phyloP scores from a whole-genome alignment of 352 stramenopile species.

The Halophytophthora polymorphica region DNA sequence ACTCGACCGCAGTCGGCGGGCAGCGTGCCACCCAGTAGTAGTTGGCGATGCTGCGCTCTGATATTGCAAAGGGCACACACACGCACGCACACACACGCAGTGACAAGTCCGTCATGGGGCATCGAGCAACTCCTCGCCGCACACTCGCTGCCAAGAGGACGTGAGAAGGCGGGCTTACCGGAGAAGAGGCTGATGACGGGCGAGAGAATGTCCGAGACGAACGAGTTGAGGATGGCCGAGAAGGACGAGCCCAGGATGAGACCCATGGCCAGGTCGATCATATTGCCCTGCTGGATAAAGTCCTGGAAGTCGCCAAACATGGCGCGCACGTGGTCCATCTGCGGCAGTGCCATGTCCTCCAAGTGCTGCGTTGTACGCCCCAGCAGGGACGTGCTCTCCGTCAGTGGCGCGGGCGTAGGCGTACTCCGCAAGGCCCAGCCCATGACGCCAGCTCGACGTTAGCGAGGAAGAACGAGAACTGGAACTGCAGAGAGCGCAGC shows the following conservation, averaged over 20 bases:
- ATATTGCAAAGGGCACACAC: no score
- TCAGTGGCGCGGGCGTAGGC: neutral
- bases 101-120: neutral
- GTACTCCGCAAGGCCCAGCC: no score
- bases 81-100: neutral
- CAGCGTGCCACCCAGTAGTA: constrained; percentile 59
- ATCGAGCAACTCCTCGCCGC: neutral
- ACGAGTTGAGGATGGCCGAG: constrained; percentile 68
- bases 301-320: constrained; percentile 54
- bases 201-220: constrained; percentile 62
- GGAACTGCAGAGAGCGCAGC: no score
- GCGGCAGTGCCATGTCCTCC: constrained; percentile 18
- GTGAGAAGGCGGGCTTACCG: constrained; percentile 15
- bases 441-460: no score
- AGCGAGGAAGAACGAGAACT: no score
- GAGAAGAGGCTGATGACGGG: constrained; percentile 70
- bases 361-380: constrained; percentile 12
- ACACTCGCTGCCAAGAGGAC: no score
- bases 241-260: constrained; percentile 68
- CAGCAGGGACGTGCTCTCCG: constrained; percentile 26
- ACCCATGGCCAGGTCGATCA: constrained; percentile 68
- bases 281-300: constrained; percentile 74
- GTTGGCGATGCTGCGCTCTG: constrained; percentile 60
- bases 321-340: constrained; percentile 13
- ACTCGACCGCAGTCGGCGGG: constrained; percentile 26